phyloP scores from a whole-genome alignment of 805 yeast species.

The Wickerhamomyces xylosicus region DNA sequence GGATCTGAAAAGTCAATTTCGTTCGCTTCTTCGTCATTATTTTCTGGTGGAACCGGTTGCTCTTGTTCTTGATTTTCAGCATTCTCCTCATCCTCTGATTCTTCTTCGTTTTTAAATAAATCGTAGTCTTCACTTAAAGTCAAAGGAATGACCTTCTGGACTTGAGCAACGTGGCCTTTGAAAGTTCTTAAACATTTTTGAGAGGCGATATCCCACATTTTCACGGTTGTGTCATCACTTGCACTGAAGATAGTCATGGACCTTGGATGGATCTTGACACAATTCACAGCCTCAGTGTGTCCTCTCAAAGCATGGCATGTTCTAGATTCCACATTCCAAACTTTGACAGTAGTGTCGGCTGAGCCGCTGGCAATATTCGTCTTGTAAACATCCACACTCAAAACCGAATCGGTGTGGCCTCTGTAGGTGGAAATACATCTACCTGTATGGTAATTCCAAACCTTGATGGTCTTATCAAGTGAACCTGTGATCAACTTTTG shows the following conservation, averaged over 20 bases:
- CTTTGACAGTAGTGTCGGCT: constrained; percentile 85
- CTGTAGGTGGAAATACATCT: constrained; percentile 88
- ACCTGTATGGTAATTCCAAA: constrained; percentile 95
- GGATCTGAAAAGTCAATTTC: constrained; percentile 18
- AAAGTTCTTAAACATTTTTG: constrained; percentile 73
- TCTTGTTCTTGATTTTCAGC: constrained; percentile 7
- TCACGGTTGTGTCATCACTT: constrained; percentile 82
- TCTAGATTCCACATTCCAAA: constrained; percentile 93
- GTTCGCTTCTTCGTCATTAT: constrained; percentile 7
- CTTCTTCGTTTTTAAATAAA: constrained; percentile 28
- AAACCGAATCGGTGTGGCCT: constrained; percentile 83
- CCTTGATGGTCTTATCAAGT: constrained; percentile 80
- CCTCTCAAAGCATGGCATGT: constrained; percentile 91
- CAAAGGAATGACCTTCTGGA: constrained; percentile 84
- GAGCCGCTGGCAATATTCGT: constrained; percentile 87
- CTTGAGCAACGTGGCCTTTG: constrained; percentile 88
- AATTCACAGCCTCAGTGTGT: constrained; percentile 85
- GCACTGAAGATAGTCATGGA: constrained; percentile 78
- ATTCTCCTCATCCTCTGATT: constrained; percentile 11
- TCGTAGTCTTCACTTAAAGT: constrained; percentile 57
- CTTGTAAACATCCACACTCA: constrained; percentile 70
- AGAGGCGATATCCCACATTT: constrained; percentile 88
- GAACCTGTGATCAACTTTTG: constrained; percentile 90
- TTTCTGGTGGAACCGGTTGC: constrained; percentile 5
- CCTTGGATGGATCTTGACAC: constrained; percentile 75